Evolutionary conservation across 345 rosid species (phyloP).

Genomic region (Noccaea caerulescens): DNA sequence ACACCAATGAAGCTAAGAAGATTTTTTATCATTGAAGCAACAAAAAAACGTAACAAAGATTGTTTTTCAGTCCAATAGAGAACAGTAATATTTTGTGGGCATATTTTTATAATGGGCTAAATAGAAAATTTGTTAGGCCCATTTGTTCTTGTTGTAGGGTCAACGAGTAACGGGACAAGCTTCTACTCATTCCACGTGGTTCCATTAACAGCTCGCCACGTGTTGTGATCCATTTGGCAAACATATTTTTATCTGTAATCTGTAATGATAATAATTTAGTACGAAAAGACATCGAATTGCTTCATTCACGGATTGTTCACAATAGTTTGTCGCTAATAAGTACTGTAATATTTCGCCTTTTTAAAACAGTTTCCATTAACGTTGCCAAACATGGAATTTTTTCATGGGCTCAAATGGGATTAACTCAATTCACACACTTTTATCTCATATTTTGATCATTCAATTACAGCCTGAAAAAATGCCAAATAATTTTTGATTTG

Average conservation of each 20-base stretch:
- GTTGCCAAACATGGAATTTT: background rate
- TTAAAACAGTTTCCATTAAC: slow-evolving; percentile 15
- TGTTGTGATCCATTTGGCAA: slow-evolving; percentile 20
- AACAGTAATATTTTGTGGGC: background rate
- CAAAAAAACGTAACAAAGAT: too few relatives aligned
- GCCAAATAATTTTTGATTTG: background rate
- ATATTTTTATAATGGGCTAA: background rate
- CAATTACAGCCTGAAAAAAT: background rate
- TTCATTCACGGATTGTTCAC: slow-evolving; percentile 36
- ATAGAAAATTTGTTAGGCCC: background rate
- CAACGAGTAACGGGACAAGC: slow-evolving; percentile 13
- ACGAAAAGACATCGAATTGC: slow-evolving; percentile 39
- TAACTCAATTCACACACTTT: too few relatives aligned
- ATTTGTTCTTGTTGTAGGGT: background rate
- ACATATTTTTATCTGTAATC: slow-evolving; percentile 18
- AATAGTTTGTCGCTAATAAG: slow-evolving; percentile 12
- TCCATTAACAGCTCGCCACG: background rate
- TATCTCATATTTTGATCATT: too few relatives aligned
- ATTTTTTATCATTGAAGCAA: too few relatives aligned
- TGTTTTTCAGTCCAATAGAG: too few relatives aligned
- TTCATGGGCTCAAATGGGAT: too few relatives aligned
- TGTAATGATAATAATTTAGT: slow-evolving; percentile 26
- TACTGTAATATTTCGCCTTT: slow-evolving; percentile 24
- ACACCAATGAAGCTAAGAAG: background rate
- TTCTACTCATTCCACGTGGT: slow-evolving; percentile 26